These are phyloP conservation scores for Isabelozyma rhagii DNA, from an alignment of 805 yeast genomes.

Conservation along the genomic window DNA sequence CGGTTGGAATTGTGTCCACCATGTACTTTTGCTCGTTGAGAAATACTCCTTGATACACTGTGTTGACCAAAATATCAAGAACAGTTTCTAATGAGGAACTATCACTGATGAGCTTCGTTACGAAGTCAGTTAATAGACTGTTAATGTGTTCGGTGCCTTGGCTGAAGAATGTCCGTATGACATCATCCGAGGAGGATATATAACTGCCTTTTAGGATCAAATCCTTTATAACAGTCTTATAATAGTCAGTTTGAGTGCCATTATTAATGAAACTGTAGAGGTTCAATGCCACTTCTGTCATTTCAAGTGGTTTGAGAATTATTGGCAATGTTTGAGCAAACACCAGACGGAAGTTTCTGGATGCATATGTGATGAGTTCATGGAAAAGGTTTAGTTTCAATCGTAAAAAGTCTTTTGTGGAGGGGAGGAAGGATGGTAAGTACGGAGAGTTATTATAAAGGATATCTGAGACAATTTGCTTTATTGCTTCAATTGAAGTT, in stretches of 20 bases:
- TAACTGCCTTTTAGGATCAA: background rate
- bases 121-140: slow-evolving; percentile 23
- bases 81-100: slow-evolving; percentile 13
- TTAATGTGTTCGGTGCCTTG: slow-evolving; percentile 20
- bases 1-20: slow-evolving; percentile 19
- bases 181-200: slow-evolving; percentile 10
- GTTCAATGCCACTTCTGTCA: slow-evolving; percentile 42
- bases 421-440: slow-evolving; percentile 51
- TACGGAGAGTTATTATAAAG: slow-evolving; percentile 53
- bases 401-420: slow-evolving; percentile 49
- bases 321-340: slow-evolving; percentile 35
- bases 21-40: slow-evolving; percentile 39
- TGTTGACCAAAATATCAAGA: slow-evolving; percentile 19
- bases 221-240: background rate
- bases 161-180: slow-evolving; percentile 24
- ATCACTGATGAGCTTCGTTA: slow-evolving; percentile 14
- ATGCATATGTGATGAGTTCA: slow-evolving; percentile 44
- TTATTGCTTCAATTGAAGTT: slow-evolving; percentile 35
- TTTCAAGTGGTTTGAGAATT: slow-evolving; percentile 29
- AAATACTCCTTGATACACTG: slow-evolving; percentile 30
- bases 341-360: slow-evolving; percentile 42
- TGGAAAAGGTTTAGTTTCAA: slow-evolving; percentile 45
- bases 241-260: slow-evolving; percentile 2
- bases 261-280: slow-evolving; percentile 30
- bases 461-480: slow-evolving; percentile 52